These are phyloP conservation scores for Pleurostoma richardsiae DNA, from an alignment of 2,329 filamentous ascomycete species.

Conservation along the genomic window DNA sequence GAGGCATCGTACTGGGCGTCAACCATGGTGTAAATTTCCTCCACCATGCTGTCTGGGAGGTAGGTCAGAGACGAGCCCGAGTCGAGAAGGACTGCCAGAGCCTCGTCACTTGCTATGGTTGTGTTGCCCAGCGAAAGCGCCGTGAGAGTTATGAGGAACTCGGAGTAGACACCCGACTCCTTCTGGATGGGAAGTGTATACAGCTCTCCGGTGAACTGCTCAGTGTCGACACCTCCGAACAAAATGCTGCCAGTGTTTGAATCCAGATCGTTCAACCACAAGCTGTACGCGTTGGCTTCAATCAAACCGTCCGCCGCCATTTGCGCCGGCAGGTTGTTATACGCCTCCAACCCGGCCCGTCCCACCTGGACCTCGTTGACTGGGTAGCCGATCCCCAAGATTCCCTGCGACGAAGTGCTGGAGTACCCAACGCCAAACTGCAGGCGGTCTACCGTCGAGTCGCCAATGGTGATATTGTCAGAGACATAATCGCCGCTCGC, in stretches of 20 bases:
- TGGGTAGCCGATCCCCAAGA: slow-evolving; percentile 80
- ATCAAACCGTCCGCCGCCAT: slow-evolving; percentile 58
- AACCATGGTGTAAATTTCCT: slow-evolving; percentile 52
- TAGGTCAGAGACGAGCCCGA: slow-evolving; percentile 65
- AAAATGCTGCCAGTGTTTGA: slow-evolving; percentile 62
- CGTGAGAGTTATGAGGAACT: slow-evolving; percentile 68
- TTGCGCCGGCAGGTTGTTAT: slow-evolving; percentile 65
- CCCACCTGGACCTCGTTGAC: slow-evolving; percentile 72
- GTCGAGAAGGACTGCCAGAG: slow-evolving; percentile 64
- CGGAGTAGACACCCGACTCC: slow-evolving; percentile 43
- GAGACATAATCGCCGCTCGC: slow-evolving; percentile 75
- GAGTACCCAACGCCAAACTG: slow-evolving; percentile 72
- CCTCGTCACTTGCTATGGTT: slow-evolving; percentile 39
- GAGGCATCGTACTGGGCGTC: slow-evolving; percentile 51
- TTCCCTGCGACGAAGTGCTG: slow-evolving; percentile 59
- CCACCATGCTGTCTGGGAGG: slow-evolving; percentile 51
- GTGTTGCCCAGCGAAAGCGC: slow-evolving; percentile 39
- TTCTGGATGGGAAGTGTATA: slow-evolving; percentile 63
- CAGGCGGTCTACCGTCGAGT: slow-evolving; percentile 45
- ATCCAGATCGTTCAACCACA: slow-evolving; percentile 71
- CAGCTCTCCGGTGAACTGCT: slow-evolving; percentile 57
- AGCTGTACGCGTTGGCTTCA: slow-evolving; percentile 62
- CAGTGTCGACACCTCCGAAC: slow-evolving; percentile 70
- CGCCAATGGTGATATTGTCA: slow-evolving; percentile 63
- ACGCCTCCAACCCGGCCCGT: slow-evolving; percentile 46